Evolutionary conservation across 345 rosid genomes (phyloP).

Genomic region (Acer negundo): DNA sequence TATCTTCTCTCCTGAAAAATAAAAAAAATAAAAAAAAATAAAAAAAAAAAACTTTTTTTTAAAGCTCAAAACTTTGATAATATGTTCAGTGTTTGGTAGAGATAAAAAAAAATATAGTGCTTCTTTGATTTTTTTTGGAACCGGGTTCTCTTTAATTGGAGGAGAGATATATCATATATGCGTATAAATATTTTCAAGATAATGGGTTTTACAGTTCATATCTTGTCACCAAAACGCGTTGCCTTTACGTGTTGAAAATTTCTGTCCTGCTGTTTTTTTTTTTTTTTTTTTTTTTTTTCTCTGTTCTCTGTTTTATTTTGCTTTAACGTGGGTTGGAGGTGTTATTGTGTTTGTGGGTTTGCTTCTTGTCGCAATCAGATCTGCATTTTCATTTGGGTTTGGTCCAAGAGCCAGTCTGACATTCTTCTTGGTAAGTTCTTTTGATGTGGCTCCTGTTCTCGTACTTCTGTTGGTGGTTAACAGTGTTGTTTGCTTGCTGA

Average conservation of each 20-base stretch:
- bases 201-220: conserved; percentile 57
- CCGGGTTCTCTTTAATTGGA: conserved; percentile 9
- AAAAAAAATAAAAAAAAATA: not conserved
- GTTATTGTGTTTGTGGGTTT: conserved; percentile 17
- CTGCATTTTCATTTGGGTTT: conserved; percentile 53
- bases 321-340: conserved; percentile 16
- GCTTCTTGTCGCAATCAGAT: conserved; percentile 46
- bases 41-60: not conserved
- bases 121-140: not conserved
- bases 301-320: not conserved
- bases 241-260: conserved; percentile 39
- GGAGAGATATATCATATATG: not conserved
- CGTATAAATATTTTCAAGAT: conserved; percentile 5
- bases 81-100: conserved; percentile 7
- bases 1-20: conserved; percentile 1
- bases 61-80: not conserved
- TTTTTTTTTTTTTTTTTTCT: conserved; percentile 5
- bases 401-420: conserved; percentile 37
- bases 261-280: not conserved
- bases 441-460: conserved; percentile 5
- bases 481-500: conserved; percentile 23
- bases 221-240: conserved; percentile 65
- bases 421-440: conserved; percentile 43
- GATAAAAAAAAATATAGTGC: not conserved
- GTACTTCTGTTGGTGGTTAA: not conserved